Base-by-base conservation (phyloP, 345 rosid species). In the Heritiera littoralis region DNA sequence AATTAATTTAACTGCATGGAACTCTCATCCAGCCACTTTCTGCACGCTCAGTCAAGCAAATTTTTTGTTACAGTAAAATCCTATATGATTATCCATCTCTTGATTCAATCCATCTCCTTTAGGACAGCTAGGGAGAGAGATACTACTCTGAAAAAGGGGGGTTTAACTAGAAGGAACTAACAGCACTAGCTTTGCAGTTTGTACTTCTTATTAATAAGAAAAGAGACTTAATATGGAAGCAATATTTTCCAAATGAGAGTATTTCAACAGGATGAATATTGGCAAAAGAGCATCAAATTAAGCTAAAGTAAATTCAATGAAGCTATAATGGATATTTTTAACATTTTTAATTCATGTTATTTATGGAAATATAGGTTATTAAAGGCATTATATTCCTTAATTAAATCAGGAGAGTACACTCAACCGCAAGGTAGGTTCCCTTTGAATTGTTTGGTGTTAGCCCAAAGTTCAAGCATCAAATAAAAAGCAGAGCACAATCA, bases 321-420 rank as follows among this genome's bases (percentile, higher is more conserved):
- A 20, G 18, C 0, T 45, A 45, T 68, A 70, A 70, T 14, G 41
- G 20, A 41, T 28, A 48, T 49, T 70, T 48, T 48, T 13, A 70
- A 20, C 3, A 11, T 70, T 28, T 35, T 28, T 70, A 48, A 48
- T 13, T 13, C 58, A 49, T 28, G 9, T 17, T 66, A 17, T 66
- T 40, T 40, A 40, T 17, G 28, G 48, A 66, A 38, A 65, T 11
- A 65, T 20, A 65, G 20, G 46, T 17, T 15, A 17, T 65, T 38
- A 35, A 35, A 38, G 69, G 69, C 69, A 65, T 65, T 65, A 65
- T 65, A 35, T 10, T 38, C 20, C 46, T 65, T 65, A 35, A 65
- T 65, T 65, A 66, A 11, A 35, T 35, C 11, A 66, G 46, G 48
- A 66, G 28, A 66, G 13, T 18, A 40, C 12, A 66, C 40, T 28